Conservation (phyloP, 345 rosid species). For the Lagerstroemia speciosa region DNA sequence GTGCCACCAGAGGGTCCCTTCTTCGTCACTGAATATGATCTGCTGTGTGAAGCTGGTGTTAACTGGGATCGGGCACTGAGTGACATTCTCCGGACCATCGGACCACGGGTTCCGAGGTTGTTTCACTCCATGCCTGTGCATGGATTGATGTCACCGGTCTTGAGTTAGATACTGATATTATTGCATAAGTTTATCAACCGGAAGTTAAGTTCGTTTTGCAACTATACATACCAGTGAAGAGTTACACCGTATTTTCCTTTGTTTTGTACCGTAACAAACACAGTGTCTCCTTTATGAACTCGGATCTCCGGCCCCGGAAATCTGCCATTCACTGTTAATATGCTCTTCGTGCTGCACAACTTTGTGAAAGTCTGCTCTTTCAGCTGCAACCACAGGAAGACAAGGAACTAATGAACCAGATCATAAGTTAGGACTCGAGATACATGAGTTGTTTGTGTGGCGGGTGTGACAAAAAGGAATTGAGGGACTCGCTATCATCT, state of each 20-base stretch:
- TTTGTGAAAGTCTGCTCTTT: slow-evolving; percentile 20
- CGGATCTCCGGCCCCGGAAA: slow-evolving; percentile 25
- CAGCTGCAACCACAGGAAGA: slow-evolving; percentile 14
- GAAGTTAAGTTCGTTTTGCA: too few species aligned
- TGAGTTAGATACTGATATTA: too few species aligned
- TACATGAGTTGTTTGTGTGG: too few species aligned
- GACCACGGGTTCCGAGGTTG: slow-evolving; percentile 30
- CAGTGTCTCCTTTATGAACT: slow-evolving; percentile 16
- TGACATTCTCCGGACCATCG: too few species aligned
- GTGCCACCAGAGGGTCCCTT: too few species aligned
- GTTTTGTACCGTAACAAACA: slow-evolving; percentile 14
- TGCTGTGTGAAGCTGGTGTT: slow-evolving; percentile 20
- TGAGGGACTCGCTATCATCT: too few species aligned
- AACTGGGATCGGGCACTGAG: slow-evolving; percentile 22
- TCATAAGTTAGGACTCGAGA: too few species aligned
- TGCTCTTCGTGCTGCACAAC: too few species aligned
- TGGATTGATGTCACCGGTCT: too few species aligned
- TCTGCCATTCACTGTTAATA: slow-evolving; percentile 23
- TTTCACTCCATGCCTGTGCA: slow-evolving; percentile 28
- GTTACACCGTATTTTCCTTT: slow-evolving; percentile 18
- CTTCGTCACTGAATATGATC: slow-evolving; percentile 18
- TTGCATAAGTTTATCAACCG: too few species aligned
- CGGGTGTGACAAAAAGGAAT: too few species aligned
- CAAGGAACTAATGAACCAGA: too few species aligned
- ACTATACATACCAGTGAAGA: slow-evolving; percentile 19